Evolutionary conservation across 2,329 filamentous ascomycete species (phyloP), one percentile per base, ranked within the genome.

Genomic region (Fusarium coicis): DNA sequence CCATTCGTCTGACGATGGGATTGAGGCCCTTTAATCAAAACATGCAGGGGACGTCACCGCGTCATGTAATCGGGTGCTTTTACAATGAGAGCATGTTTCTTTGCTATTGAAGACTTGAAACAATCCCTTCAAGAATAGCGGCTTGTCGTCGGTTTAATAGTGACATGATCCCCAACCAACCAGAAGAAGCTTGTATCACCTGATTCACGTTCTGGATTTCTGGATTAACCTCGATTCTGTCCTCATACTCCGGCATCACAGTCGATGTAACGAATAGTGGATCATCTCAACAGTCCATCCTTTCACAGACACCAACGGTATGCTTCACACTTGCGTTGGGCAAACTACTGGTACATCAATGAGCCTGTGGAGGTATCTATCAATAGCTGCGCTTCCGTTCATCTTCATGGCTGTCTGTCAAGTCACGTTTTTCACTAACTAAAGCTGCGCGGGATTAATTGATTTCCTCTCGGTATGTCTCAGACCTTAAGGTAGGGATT

Each of bases 11-110:
- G 55, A 63, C 19, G 39, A 66, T 64, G 72, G 53, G 68, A 58
- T 70, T 69, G 68, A 73, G 72, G 68, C 72, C 72, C 72, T 74
- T 74, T 74, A 74, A 74, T 74, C 39, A 74, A 73, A 74, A 63
- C 43, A 39, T 53, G 62, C 66, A 74, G 70, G 70, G 65, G 55
- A 67, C 34, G 47, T 49, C 43, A 37, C 58, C 42, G 46, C 10
- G 32, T 52, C 32, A 23, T n/a, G 42, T 12, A 60, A 40, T 72
- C 59, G 57, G 40, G 34, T 56, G 36, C 49, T 36, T 61, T 32
- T 19, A 23, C 21, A 56, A 54, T 28, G 23, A 10, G 19, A 30
- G 26, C 23, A 28, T 54, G 23, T 14, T 30, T 28, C 36, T 28
- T 10, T n/a, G n/a, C 34, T 4, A 21, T 26, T 1, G 4, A 8